phyloP scores from a whole-genome alignment of 1,284 basidiomycete species.

The Ganoderma meredithae region DNA sequence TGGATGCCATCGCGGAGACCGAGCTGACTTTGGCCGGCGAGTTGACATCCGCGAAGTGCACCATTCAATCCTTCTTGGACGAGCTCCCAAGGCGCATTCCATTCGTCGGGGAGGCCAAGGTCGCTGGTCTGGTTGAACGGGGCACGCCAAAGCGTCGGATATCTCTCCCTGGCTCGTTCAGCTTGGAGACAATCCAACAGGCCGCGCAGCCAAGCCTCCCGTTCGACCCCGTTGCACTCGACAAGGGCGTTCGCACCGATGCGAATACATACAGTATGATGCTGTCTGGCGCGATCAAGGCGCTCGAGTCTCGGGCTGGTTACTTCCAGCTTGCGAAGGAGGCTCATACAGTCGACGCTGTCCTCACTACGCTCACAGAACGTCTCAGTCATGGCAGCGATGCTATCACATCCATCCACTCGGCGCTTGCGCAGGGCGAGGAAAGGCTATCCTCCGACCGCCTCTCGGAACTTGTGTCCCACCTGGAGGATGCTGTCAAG shows the following conservation, averaged over 20 bases:
- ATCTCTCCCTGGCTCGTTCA: conserved; percentile 44
- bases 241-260: conserved; percentile 73
- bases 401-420: conserved; percentile 46
- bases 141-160: conserved; percentile 43
- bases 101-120: conserved; percentile 52
- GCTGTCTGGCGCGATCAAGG: conserved; percentile 62
- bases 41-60: conserved; percentile 46
- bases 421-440: conserved; percentile 40
- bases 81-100: conserved; percentile 56
- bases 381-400: conserved; percentile 50
- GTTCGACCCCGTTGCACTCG: conserved; percentile 68
- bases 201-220: conserved; percentile 51
- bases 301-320: conserved; percentile 53
- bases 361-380: conserved; percentile 45
- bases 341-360: conserved; percentile 60
- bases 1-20: conserved; percentile 39
- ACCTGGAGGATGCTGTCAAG: conserved; percentile 14
- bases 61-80: conserved; percentile 55
- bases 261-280: conserved; percentile 73
- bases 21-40: conserved; percentile 46
- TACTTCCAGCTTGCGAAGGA: conserved; percentile 60
- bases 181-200: conserved; percentile 43
- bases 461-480: conserved; percentile 43
- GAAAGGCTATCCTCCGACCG: conserved; percentile 44
- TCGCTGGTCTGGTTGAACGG: conserved; percentile 28